Evolutionary conservation across 2,329 filamentous ascomycete species (phyloP), one percentile per base, ranked within the genome.

Genomic region (Aspergillus pseudoviridinutans): DNA sequence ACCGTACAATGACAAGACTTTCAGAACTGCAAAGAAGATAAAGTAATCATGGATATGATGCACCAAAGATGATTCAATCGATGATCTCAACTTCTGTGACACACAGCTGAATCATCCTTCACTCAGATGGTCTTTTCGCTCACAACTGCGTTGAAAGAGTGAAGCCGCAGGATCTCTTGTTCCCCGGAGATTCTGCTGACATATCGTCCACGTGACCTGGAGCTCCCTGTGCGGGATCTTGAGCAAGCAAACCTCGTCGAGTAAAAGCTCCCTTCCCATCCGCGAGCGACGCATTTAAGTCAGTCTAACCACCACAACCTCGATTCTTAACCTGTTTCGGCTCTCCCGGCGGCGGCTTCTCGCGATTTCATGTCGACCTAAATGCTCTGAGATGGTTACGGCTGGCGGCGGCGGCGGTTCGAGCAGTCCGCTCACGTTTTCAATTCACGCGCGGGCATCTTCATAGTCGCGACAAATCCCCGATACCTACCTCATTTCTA

Each of bases 351-450:
- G 24, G 52, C 41, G 38, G 44, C 32, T 29, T 24, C 46, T 51
- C 12, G 38, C 53, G 50, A 60, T 32, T 63, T 25, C 22, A 71
- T 70, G 64, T 52, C 58, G 51, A 44, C 51, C 50, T 50, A 50
- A 59, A 57, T 57, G 47, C 65, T 63, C 58, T 75, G 73, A 75
- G 64, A 76, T 76, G 73, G 65, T 75, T 66, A 71, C 64, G 68
- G 58, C 60, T 69, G 66, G 67, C 67, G 68, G 66, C 59, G 61
- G 68, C 60, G 66, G 68, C 67, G 69, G 68, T 69, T 68, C 62
- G 72, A 75, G 71, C 71, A 72, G 65, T 68, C 63, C 65, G 74
- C 73, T 75, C 72, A 65, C 63, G 68, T 70, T 58, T 64, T 63
- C 63, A 54, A 60, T 61, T 61, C 64, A 68, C 70, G 66, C 70